A percentile compares a stretch with the other conserved stretches of the same genome.
Conservation (phyloP, 768 basidiomycete species). For the Suillus occidentalis region DNA sequence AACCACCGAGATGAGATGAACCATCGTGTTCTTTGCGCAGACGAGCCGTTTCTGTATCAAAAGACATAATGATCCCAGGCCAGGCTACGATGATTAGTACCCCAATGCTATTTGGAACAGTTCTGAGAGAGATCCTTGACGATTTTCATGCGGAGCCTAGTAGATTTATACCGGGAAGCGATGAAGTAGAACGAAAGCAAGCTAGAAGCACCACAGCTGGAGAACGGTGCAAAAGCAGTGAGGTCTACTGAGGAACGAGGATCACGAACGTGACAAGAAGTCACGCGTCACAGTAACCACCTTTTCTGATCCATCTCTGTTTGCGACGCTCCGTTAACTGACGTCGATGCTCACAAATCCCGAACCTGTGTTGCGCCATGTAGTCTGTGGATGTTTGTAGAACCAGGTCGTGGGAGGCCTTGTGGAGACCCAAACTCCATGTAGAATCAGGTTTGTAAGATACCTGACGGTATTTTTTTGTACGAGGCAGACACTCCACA, state of each 20-base stretch:
- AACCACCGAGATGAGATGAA: conserved; percentile 14
- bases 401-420: not conserved
- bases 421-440: not conserved
- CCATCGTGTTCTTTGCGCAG: conserved; percentile 25
- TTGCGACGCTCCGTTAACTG: not conserved
- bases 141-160: conserved; percentile 20
- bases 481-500: not conserved
- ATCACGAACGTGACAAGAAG: conserved; percentile 12
- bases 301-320: conserved; percentile 13
- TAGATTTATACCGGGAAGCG: not conserved
- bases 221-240: conserved; percentile 10
- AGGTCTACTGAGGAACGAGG: conserved; percentile 16
- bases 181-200: conserved; percentile 6
- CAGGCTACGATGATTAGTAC: conserved; percentile 7
- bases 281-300: conserved; percentile 26
- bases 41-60: conserved; percentile 31
- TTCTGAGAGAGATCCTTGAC: conserved; percentile 13
- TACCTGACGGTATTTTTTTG: not conserved
- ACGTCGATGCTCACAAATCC: not conserved
- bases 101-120: conserved; percentile 14
- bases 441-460: not conserved
- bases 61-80: conserved; percentile 24
- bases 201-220: conserved; percentile 3
- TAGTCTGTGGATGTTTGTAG: not conserved
- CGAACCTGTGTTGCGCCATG: not conserved